Percentiles rank a stretch among this genome's conserved stretches.
These are phyloP conservation scores for Yamadazyma membranifaciens DNA, from an alignment of 1,139 yeast species.

Conservation along the genomic window DNA sequence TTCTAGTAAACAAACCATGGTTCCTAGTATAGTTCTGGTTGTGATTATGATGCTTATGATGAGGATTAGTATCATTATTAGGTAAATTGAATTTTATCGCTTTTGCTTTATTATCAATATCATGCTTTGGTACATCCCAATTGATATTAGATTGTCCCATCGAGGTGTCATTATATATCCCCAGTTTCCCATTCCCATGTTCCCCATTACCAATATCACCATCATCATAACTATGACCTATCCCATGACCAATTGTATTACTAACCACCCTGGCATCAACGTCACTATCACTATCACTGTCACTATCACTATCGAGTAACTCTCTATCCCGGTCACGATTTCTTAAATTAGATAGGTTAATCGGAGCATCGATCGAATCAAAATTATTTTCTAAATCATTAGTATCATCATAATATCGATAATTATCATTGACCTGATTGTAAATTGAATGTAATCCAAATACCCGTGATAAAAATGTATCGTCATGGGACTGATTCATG, in stretches of 20 bases:
- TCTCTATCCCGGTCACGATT: neutral
- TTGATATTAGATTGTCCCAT: constrained; percentile 5
- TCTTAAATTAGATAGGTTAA: constrained; percentile 7
- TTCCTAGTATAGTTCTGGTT: neutral
- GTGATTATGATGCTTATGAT: neutral
- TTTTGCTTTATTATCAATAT: neutral
- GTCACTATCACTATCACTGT: constrained; percentile 3
- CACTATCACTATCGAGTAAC: constrained; percentile 3
- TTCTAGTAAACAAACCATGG: neutral
- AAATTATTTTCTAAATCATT: constrained; percentile 15
- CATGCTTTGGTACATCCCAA: constrained; percentile 6
- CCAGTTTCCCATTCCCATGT: too few relatives aligned
- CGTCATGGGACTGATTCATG: constrained; percentile 18
- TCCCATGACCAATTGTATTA: neutral
- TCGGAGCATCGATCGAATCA: constrained; percentile 4
- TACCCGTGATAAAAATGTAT: constrained; percentile 56
- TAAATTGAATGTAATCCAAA: constrained; percentile 54
- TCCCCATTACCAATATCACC: neutral
- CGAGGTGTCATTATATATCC: too few relatives aligned
- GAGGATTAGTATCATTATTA: constrained; percentile 1
- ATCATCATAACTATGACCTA: neutral
- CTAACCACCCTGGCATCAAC: neutral
- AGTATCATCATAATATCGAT: constrained; percentile 37
- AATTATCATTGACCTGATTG: constrained; percentile 39
- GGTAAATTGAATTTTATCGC: constrained; percentile 5